Evolutionary conservation across 139 green algal species (phyloP).

Genomic region (Chlorella sorokiniana): DNA sequence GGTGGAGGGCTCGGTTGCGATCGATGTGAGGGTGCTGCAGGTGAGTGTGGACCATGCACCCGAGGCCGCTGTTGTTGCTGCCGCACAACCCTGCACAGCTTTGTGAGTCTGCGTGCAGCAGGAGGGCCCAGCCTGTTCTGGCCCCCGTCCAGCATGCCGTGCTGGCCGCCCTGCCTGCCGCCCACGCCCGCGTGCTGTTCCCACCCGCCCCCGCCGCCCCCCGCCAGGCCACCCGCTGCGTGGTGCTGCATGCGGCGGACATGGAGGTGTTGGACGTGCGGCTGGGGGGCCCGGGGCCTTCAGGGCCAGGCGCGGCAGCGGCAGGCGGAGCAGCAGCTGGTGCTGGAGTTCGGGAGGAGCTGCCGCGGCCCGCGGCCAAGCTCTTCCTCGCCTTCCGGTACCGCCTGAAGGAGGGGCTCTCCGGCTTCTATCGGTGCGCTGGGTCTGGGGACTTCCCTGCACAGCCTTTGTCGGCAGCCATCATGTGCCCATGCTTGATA

Average conservation of each 20-base stretch:
- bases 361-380: neutral
- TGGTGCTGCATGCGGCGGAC: constrained; percentile 65
- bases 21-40: constrained; percentile 40
- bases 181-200: too few species aligned
- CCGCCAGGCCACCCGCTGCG: constrained; percentile 53
- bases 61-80: too few species aligned
- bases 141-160: too few species aligned
- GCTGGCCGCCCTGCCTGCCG: too few species aligned
- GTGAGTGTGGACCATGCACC: too few species aligned
- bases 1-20: constrained; percentile 40
- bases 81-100: neutral
- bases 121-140: too few species aligned
- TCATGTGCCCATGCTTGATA: too few species aligned
- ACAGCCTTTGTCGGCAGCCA: too few species aligned
- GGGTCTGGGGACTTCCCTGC: too few species aligned
- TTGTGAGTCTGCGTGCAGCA: neutral
- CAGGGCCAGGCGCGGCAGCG: neutral
- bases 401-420: constrained; percentile 55
- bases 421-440: constrained; percentile 64
- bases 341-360: constrained; percentile 35
- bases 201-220: too few species aligned
- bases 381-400: constrained; percentile 69
- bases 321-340: constrained; percentile 39
- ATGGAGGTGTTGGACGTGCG: constrained; percentile 46
- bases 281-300: constrained; percentile 28